A percentile compares a stretch with the other conserved stretches of the same genome.
These are phyloP conservation scores for Pseudozyma flocculosa DNA, from an alignment of 1,284 basidiomycete genomes.

Conservation along the genomic window DNA sequence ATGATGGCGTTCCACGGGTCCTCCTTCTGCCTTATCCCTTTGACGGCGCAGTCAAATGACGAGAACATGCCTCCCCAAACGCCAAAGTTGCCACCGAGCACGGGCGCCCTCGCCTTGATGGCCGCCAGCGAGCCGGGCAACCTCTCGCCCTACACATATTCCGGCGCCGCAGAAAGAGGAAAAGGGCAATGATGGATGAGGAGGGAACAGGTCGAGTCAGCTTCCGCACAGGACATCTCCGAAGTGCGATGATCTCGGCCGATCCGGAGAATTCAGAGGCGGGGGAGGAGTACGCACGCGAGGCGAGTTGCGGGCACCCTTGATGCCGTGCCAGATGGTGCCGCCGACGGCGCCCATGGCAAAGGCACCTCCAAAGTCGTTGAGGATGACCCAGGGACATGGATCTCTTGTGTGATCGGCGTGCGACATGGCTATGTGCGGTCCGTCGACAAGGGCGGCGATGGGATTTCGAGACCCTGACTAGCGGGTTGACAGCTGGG, in stretches of 20 bases:
- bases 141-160: conserved; percentile 86
- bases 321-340: conserved; percentile 98
- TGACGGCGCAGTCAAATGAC: conserved; percentile 95
- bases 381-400: conserved; percentile 95
- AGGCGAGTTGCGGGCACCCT: conserved; percentile 94
- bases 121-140: conserved; percentile 89
- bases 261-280: background rate
- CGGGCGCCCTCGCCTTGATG: conserved; percentile 96
- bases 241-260: too few relatives aligned
- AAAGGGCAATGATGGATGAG: conserved; percentile 1
- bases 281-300: conserved; percentile 66
- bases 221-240: too few relatives aligned
- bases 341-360: conserved; percentile 94
- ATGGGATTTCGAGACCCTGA: too few relatives aligned
- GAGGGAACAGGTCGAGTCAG: too few relatives aligned
- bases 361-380: conserved; percentile 90
- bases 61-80: conserved; percentile 81
- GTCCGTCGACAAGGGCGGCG: too few relatives aligned
- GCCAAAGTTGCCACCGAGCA: conserved; percentile 96
- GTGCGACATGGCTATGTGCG: conserved; percentile 17
- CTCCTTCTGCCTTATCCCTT: conserved; percentile 93
- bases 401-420: conserved; percentile 53
- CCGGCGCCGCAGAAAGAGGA: background rate
- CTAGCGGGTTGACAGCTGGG: too few relatives aligned
- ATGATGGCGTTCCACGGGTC: conserved; percentile 99